Base-by-base conservation (phyloP, 306 rosid genomes). In the Quercus suber region DNA sequence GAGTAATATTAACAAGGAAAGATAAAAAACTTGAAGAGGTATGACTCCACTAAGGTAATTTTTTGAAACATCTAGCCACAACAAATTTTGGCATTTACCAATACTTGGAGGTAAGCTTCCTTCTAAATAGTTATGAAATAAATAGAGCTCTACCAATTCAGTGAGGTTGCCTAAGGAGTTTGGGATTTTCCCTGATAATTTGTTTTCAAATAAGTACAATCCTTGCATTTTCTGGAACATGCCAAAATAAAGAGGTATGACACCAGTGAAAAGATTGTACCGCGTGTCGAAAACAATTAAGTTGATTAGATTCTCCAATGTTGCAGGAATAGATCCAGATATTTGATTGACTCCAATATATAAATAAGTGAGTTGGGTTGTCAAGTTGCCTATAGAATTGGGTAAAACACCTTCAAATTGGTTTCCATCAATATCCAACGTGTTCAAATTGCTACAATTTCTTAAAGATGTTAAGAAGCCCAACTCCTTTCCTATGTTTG, bases 101-200 rank as follows among this genome's bases (percentile, higher is more conserved):
- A 86, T 65, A 35, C 68, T 67, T 27, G 25, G 74, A 33, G 89
- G 84, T 65, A 86, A 75, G 37, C 5, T 79, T 71, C 89, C 89
- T 71, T 83, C 53, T 1, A 86, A 67, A 67, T 51, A 49, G 76
- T 86, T 83, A 2, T 3, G 19, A 0, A 86, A 21, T 6, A 1
- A 83, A 75, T 18, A 0, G 23, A 21, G 23, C 23, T 21, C 1
- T 51, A 1, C 65, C 23, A 88, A 28, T 8, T 74, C 71, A 10
- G 71, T 76, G 19, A 88, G 80, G 52, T 86, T 88, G 0, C 89
- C 82, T 30, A 83, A 25, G 12, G 73, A 81, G 6, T 37, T 0
- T 5, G 81, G 78, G 20, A 85, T 51, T 0, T 55, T 1, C 64
- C 91, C 83, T 30, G 76, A 76, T 3, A 88, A 4, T 15, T n/a